phyloP scores from a whole-genome alignment of 495 filamentous ascomycete species.

The Trichoderma virens region DNA sequence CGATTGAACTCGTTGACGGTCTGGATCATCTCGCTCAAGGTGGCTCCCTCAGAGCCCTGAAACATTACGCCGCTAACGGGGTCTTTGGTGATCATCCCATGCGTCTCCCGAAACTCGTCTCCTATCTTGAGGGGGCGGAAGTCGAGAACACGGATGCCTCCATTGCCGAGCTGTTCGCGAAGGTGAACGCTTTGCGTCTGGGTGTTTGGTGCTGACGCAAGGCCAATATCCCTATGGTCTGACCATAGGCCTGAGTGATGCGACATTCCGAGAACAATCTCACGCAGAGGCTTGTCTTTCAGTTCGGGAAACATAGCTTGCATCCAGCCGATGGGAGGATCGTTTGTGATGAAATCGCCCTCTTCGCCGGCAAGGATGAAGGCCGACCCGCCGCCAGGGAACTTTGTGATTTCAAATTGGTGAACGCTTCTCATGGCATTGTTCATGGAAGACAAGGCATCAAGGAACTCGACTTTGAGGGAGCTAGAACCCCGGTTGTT shows the following conservation, averaged over 20 bases:
- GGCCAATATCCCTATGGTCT: not conserved
- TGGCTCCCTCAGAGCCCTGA: no score
- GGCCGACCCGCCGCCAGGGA: constrained; percentile 5
- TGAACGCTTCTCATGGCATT: not conserved
- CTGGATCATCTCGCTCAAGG: not conserved
- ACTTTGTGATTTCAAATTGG: not conserved
- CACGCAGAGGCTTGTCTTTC: not conserved
- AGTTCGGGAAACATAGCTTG: constrained; percentile 1
- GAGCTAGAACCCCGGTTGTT: not conserved
- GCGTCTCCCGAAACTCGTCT: not conserved
- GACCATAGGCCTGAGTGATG: constrained; percentile 6
- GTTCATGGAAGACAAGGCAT: not conserved
- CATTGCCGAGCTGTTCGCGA: constrained; percentile 1
- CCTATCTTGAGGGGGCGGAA: not conserved
- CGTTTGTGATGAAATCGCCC: not conserved
- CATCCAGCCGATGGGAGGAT: constrained; percentile 8
- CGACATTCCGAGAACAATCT: constrained; percentile 5
- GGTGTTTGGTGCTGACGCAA: not conserved
- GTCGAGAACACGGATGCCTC: constrained; percentile 8
- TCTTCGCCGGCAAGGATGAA: constrained; percentile 8
- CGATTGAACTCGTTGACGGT: constrained; percentile 8
- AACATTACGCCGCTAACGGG: not conserved
- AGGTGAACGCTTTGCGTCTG: not conserved
- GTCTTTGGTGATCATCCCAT: not conserved
- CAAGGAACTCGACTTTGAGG: not conserved